Evolutionary conservation across 2,329 filamentous ascomycete genomes (phyloP).

Genomic region (Thyridium curvatum): DNA sequence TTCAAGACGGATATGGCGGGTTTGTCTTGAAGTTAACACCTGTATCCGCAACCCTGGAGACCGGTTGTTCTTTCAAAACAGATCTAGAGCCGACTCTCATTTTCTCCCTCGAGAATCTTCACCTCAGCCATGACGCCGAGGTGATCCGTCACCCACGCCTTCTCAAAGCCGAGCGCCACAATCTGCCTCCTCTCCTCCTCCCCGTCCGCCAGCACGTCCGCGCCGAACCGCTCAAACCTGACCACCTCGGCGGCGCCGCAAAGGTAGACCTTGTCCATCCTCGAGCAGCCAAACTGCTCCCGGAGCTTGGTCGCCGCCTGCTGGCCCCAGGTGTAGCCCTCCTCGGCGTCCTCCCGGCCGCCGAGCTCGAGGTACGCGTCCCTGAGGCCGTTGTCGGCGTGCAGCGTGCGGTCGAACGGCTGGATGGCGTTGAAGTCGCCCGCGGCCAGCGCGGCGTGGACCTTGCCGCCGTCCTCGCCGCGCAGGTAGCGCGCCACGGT

Average conservation of each 20-base stretch:
- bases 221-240: slow-evolving; percentile 40
- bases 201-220: slow-evolving; percentile 28
- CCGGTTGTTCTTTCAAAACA: no score
- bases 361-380: slow-evolving; percentile 48
- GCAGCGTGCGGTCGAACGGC: slow-evolving; percentile 41
- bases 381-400: slow-evolving; percentile 37
- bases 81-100: no score
- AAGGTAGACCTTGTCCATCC: slow-evolving; percentile 55
- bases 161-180: slow-evolving; percentile 22
- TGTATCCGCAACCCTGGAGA: no score
- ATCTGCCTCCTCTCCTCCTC: slow-evolving; percentile 21
- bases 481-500: slow-evolving; percentile 36
- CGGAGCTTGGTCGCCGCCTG: slow-evolving; percentile 35
- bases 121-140: slow-evolving; percentile 30
- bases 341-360: slow-evolving; percentile 40
- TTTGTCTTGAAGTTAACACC: no score
- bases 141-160: slow-evolving; percentile 45
- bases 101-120: no score
- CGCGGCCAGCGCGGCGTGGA: slow-evolving; percentile 36
- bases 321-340: slow-evolving; percentile 53
- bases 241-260: slow-evolving; percentile 24
- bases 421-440: slow-evolving; percentile 56
- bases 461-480: slow-evolving; percentile 12
- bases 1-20: no score
- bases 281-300: slow-evolving; percentile 37